Conservation (phyloP, 2,329 filamentous ascomycete genomes). For the Verticillium albo-atrum region DNA sequence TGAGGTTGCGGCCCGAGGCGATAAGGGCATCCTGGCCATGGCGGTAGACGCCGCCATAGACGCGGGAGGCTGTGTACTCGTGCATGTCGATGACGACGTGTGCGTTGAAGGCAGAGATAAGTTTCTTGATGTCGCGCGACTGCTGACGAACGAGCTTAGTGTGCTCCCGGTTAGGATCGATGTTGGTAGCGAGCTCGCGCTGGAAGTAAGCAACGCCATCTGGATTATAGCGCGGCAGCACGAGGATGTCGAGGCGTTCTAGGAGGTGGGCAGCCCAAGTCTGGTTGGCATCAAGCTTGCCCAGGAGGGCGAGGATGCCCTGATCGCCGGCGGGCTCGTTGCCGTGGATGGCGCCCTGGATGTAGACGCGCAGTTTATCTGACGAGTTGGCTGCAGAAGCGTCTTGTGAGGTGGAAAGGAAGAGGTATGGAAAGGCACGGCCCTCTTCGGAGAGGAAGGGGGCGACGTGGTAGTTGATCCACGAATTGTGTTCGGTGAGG, state of each 20-base stretch:
- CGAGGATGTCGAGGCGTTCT: conserved; percentile 20
- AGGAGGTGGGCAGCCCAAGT: conserved; percentile 18
- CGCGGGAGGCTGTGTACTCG: conserved; percentile 16
- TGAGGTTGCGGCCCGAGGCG: conserved; percentile 20
- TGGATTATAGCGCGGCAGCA: conserved; percentile 22
- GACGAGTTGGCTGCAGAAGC: conserved; percentile 1
- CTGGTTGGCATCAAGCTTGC: conserved; percentile 20
- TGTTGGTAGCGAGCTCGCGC: conserved; percentile 17
- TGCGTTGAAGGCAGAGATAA: conserved; percentile 16
- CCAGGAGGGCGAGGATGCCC: conserved; percentile 18
- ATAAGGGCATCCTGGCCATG: conserved; percentile 20
- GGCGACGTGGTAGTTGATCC: conserved; percentile 19
- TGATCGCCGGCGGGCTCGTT: conserved; percentile 22
- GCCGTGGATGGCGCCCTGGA: conserved; percentile 22
- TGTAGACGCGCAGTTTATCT: conserved; percentile 19
- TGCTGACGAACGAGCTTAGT: conserved; percentile 19
- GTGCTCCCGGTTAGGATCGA: conserved; percentile 22
- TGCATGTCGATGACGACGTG: conserved; percentile 20
- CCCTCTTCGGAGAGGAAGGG: conserved; percentile 22
- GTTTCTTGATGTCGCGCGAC: conserved; percentile 18
- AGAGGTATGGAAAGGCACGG: conserved; percentile 10
- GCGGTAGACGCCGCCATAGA: conserved; percentile 17
- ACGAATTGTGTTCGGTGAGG: conserved; percentile 20
- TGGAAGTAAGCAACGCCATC: conserved; percentile 23
- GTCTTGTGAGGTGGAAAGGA: conserved; percentile 3